Base-by-base conservation (phyloP, 345 rosid species). In the Populus davidiana region DNA sequence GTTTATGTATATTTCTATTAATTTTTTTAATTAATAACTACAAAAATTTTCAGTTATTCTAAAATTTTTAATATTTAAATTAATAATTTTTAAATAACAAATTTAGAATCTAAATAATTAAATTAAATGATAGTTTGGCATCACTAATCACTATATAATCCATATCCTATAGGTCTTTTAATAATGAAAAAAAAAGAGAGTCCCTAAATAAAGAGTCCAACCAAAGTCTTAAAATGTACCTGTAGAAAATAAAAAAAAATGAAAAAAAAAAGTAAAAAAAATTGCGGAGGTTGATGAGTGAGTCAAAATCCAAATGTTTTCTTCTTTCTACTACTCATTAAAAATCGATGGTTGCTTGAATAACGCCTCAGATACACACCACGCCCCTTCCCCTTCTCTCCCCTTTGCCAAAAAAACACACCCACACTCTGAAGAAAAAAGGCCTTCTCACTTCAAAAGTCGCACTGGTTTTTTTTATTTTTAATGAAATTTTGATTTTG, bases 231-330 rank as follows among this genome's bases (percentile, higher is more conserved):
- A 14, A 7, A 25, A n/a, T 5, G 20, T 8, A 21, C 18, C 4
- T 16, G 21, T 21, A 20, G 21, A 36, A 50, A 54, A 8, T 20
- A 3, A 47, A 18, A 33, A 14, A 14, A n/a, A 0, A 25, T 3
- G 25, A 13, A 29, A 77, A 23, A 0, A 23, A 0, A 25, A 29
- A 61, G 35, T 33, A 31, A 12, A 67, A 29, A 54, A 77, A 63
- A 61, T 66, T 10, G 61, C 2, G 25, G 2, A 38, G 70, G 61
- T 65, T 71, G 79, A 84, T 80, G 87, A 86, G 84, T 83, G 83
- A 82, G 88, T 38, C 75, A 78, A 75, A 78, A 75, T 76, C 61
- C 76, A 59, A 47, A 50, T 74, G 5, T 54, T 64, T 44, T 6
- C n/a, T 52, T 63, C 54, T 78, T 39, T 44, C 63, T 59, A 36